Evolutionary conservation across 176 grass and related monocot genomes (phyloP).

Genomic region (Microstegium vimineum): DNA sequence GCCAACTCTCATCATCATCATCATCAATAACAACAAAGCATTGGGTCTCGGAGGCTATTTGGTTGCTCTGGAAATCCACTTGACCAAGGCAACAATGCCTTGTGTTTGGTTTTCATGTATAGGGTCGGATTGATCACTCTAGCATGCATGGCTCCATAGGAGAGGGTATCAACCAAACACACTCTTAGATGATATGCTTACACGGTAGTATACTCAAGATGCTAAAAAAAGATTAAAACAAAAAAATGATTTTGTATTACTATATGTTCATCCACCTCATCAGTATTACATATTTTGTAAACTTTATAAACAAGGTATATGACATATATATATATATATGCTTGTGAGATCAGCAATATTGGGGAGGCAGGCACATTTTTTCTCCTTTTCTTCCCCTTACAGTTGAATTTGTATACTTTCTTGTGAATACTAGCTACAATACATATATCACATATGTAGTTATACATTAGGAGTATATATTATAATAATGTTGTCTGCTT

Average conservation of each 20-base stretch:
- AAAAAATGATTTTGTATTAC: background rate
- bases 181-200: too few species aligned
- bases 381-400: conserved; percentile 24
- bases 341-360: background rate
- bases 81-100: too few species aligned
- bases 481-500: background rate
- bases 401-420: background rate
- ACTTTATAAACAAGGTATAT: background rate
- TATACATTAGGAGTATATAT: background rate
- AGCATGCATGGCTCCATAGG: too few species aligned
- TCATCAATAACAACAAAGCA: too few species aligned
- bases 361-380: background rate
- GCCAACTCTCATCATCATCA: too few species aligned
- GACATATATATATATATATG: background rate
- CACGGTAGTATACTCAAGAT: too few species aligned
- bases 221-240: background rate
- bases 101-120: too few species aligned
- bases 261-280: background rate
- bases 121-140: too few species aligned
- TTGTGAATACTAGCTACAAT: background rate
- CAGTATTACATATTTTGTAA: background rate
- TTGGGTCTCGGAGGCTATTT: too few species aligned
- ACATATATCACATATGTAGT: background rate
- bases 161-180: too few species aligned
- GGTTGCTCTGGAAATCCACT: too few species aligned